Evolutionary conservation across 2,329 filamentous ascomycete species (phyloP), one percentile per base, ranked within the genome.

Genomic region (Didymella pinodella): DNA sequence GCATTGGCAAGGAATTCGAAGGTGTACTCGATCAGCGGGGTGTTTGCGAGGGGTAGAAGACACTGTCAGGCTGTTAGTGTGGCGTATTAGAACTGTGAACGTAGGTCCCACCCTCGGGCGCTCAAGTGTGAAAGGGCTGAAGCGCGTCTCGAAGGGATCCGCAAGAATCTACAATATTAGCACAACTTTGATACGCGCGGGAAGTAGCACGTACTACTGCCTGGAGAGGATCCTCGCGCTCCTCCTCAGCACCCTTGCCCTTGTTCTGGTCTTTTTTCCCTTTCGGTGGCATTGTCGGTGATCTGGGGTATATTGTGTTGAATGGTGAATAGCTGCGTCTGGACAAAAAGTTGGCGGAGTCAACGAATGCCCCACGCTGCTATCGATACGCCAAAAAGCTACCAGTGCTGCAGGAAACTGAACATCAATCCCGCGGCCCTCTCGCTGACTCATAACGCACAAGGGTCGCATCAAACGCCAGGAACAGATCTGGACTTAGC

Each of bases 1-100:
- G 95, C 93, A 84, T 94, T 94, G 65, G 93, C 93, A 0, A 99
- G 88, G 72, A 97, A 98, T 74, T 98, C 93, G 71, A 98, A 88
- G 4, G 94, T 98, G 77, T 99, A 98, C 78, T 99, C 95, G 79
- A 99, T 96, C 63, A 99, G 83, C 34, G 95, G 94, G 1, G 90
- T 93, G 77, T 98, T 98, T 60, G 92, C 95, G 60, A 99, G 85
- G 11, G 94, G 93, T 7, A 99, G 84, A 31, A 99, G 89, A 81
- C 95, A 98, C 91, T 96, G 71, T 29, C 47, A 50, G 52, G 46
- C 40, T 44, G 58, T 76, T 62, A 76, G 72, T 36, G 58, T 48
- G 22, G 36, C 28, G 40, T 11, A 48, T 25, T 28, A 29, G 40
- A 26, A 25, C 12, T 25, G 16, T 11, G 10, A n/a, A n/a, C 26